Base-by-base conservation (phyloP, 2,329 filamentous ascomycete species). In the Didymella keratinophila region DNA sequence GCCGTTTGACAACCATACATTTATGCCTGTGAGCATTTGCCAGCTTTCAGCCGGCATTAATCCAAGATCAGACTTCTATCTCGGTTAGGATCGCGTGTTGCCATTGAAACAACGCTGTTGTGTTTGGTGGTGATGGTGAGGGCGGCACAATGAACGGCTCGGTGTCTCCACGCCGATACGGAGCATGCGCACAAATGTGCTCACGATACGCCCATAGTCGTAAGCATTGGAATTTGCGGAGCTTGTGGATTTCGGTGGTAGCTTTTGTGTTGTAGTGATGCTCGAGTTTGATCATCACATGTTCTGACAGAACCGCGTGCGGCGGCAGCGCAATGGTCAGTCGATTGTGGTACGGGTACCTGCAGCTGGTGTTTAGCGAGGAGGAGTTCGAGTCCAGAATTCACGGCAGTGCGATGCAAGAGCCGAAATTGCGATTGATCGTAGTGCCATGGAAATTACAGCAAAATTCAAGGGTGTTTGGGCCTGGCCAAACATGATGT, bases 271-370 rank as follows among this genome's bases (percentile, higher is more conserved):
- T 41, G 20, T 2, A 5, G 4, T 12, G 11, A 23, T 20, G 20
- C 7, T 18, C 32, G 11, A 16, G 3, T 2, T n/a, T 20, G 41
- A 4, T 27, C 14, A 3, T 42, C 23, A 25, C 20, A 11, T 39
- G 36, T 39, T 8, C 11, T 21, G 20, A 14, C 2, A 4, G 10
- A 3, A 23, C 12, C 4, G 10, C 11, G n/a, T n/a, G n/a, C n/a
- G n/a, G n/a, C n/a, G 41, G 46, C 16, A n/a, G 36, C 34, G 41
- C 27, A 20, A 47, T 28, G 27, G 12, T 47, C 47, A 32, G 27
- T 46, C 42, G 21, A 51, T 42, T 27, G 27, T 18, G 16, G 47
- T 47, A 23, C 55, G 43, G 55, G 55, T 52, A 58, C 55, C 55
- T 52, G 49, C 43, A 58, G 34, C 30, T 42, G 16, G 2, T 43